Evolutionary conservation across 2,329 filamentous ascomycete genomes (phyloP).

Genomic region (Pseudonectria foliicola): DNA sequence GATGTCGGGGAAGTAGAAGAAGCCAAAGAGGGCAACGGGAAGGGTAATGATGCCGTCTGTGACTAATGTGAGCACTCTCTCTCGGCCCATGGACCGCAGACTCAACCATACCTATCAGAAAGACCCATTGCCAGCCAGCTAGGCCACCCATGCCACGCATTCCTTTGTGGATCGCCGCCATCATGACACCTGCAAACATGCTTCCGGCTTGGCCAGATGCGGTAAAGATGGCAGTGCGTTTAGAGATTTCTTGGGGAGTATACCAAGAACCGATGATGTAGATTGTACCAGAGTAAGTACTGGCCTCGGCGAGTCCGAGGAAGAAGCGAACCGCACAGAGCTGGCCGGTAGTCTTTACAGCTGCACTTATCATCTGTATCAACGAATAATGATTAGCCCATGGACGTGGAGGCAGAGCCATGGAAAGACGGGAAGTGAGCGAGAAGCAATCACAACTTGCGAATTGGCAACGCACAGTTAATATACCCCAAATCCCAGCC

Average conservation of each 20-base stretch:
- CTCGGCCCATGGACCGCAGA: no score
- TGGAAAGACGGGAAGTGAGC: no score
- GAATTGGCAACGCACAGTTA: constrained; percentile 51
- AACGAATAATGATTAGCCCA: background rate
- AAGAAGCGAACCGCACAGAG: constrained; percentile 23
- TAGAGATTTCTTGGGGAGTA: constrained; percentile 47
- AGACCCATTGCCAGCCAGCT: constrained; percentile 43
- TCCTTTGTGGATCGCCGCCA: constrained; percentile 33
- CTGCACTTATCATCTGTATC: constrained; percentile 23
- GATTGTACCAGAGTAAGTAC: constrained; percentile 24
- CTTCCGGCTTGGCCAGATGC: constrained; percentile 48
- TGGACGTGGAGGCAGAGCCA: background rate
- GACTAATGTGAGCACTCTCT: no score
- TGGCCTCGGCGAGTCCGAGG: constrained; percentile 21
- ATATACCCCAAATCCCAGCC: constrained; percentile 51
- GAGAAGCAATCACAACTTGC: no score
- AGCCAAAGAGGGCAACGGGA: constrained; percentile 16
- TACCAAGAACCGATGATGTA: constrained; percentile 45
- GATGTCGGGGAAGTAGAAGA: constrained; percentile 15
- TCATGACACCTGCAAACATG: constrained; percentile 53
- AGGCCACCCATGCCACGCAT: constrained; percentile 33
- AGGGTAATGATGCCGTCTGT: constrained; percentile 17
- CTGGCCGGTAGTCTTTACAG: constrained; percentile 22
- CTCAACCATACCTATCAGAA: constrained; percentile 10
- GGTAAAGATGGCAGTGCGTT: constrained; percentile 52